These are phyloP conservation scores for Hippophae rhamnoides DNA, from an alignment of 306 rosid genomes.

Conservation along the genomic window DNA sequence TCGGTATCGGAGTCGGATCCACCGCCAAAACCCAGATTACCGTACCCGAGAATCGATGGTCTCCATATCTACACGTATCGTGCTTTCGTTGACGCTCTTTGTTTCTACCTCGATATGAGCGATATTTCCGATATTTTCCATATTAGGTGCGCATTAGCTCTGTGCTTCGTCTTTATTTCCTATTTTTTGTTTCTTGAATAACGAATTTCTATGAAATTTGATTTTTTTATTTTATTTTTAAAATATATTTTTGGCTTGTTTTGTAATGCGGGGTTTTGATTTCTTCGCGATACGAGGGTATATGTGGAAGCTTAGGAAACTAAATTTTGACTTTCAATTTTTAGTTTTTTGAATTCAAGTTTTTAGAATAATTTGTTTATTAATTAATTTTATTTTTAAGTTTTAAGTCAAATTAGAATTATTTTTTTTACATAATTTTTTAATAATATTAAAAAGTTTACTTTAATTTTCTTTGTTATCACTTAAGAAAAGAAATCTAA, in stretches of 20 bases:
- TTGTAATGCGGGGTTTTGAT: not conserved
- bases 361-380: no score
- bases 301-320: no score
- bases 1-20: slow-evolving; percentile 1
- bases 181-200: not conserved
- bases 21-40: slow-evolving; percentile 34
- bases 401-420: no score
- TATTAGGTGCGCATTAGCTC: slow-evolving; percentile 23
- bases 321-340: no score
- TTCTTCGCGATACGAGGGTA: no score
- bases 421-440: no score
- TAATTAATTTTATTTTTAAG: no score
- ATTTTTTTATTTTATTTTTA: not conserved
- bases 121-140: slow-evolving; percentile 53
- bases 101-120: slow-evolving; percentile 32
- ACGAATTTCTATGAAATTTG: not conserved
- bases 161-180: not conserved
- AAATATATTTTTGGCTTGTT: not conserved
- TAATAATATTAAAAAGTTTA: no score
- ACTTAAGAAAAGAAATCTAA: no score
- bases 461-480: no score
- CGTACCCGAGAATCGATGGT: slow-evolving; percentile 44
- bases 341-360: no score
- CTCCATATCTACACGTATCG: slow-evolving; percentile 42
- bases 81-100: slow-evolving; percentile 41